Evolutionary conservation across 108 stramenopile genomes (phyloP).

Genomic region (Fistulifera pelliculosa): DNA sequence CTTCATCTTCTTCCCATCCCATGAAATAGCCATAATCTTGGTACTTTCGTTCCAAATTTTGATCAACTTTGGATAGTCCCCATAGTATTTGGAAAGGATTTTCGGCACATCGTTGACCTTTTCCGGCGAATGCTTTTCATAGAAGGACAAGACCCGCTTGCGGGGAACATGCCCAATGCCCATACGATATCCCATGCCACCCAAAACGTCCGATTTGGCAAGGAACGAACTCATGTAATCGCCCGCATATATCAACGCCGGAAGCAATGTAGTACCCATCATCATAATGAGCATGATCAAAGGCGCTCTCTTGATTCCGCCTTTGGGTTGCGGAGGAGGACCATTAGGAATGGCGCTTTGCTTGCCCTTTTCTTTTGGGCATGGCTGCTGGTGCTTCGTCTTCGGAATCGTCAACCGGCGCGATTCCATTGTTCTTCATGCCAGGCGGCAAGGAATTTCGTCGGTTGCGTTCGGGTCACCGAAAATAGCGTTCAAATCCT

Average conservation of each 20-base stretch:
- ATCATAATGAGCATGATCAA: constrained; percentile 75
- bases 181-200: constrained; percentile 58
- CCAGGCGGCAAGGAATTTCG: constrained; percentile 33
- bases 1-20: constrained; percentile 85
- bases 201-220: constrained; percentile 53
- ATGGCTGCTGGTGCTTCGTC: constrained; percentile 24
- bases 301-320: constrained; percentile 74
- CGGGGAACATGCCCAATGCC: constrained; percentile 73
- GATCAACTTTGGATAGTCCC: constrained; percentile 79
- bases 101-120: constrained; percentile 64
- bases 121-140: constrained; percentile 87
- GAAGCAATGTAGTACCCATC: constrained; percentile 69
- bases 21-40: constrained; percentile 87
- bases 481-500: constrained; percentile 43
- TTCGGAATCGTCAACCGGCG: constrained; percentile 31
- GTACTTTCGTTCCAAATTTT: constrained; percentile 86
- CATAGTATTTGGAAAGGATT: constrained; percentile 79
- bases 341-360: constrained; percentile 9
- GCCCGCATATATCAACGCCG: constrained; percentile 62
- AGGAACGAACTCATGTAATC: constrained; percentile 51
- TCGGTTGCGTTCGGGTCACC: constrained; percentile 14
- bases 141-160: constrained; percentile 78
- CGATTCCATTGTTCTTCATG: constrained; percentile 19
- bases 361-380: constrained; percentile 15
- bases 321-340: constrained; percentile 13